These are phyloP conservation scores for Diacronema lutheri DNA, from an alignment of 78 protist species.

Conservation along the genomic window DNA sequence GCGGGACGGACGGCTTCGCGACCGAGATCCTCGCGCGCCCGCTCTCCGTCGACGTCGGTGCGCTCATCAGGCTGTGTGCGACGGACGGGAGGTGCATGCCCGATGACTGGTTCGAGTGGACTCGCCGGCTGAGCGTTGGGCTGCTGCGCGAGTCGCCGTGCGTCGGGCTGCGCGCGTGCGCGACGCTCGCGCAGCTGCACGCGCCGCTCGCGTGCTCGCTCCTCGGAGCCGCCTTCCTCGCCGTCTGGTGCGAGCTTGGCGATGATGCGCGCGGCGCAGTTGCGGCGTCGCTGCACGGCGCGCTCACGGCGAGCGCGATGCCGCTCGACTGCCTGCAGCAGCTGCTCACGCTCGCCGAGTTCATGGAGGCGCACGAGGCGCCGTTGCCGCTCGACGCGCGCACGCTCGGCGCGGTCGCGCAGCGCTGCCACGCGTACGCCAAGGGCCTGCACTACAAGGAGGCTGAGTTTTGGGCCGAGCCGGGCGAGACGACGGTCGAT, in stretches of 20 bases:
- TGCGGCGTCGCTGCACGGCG: conserved; percentile 34
- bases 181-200: conserved; percentile 54
- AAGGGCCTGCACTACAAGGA: conserved; percentile 92
- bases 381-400: conserved; percentile 61
- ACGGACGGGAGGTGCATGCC: conserved; percentile 58
- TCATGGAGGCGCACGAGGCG: conserved; percentile 83
- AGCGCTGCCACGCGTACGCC: conserved; percentile 68
- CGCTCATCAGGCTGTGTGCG: conserved; percentile 58
- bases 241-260: conserved; percentile 84
- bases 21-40: no score
- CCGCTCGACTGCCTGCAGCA: conserved; percentile 75
- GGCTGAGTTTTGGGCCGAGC: conserved; percentile 47
- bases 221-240: conserved; percentile 88
- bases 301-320: conserved; percentile 30
- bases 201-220: conserved; percentile 77
- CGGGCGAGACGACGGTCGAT: background rate
- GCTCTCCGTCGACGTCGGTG: background rate
- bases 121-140: conserved; percentile 74
- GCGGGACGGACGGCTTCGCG: no score
- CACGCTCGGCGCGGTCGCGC: conserved; percentile 77
- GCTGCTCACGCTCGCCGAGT: conserved; percentile 91
- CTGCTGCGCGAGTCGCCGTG: conserved; percentile 88
- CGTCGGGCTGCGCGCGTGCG: conserved; percentile 90
- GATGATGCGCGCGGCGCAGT: conserved; percentile 20
- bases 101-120: conserved; percentile 95